These are phyloP conservation scores for Capsicum rhomboideum DNA, from an alignment of 257 asterid species.

Conservation along the genomic window DNA sequence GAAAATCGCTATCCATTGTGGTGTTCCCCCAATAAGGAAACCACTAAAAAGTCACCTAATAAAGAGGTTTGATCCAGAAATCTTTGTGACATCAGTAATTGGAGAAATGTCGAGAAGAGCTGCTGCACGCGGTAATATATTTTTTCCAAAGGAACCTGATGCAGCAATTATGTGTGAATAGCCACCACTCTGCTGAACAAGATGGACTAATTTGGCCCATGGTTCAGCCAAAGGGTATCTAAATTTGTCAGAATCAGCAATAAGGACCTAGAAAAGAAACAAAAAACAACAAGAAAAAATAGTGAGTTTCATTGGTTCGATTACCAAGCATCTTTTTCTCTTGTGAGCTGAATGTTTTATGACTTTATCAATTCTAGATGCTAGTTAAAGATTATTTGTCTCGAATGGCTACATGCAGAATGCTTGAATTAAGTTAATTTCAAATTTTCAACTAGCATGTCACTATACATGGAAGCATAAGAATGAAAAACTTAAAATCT, in stretches of 20 bases:
- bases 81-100: slow-evolving; percentile 69
- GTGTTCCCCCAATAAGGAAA: not conserved
- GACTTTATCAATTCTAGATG: not conserved
- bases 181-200: slow-evolving; percentile 65
- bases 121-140: slow-evolving; percentile 92
- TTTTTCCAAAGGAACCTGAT: slow-evolving; percentile 92
- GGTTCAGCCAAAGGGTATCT: slow-evolving; percentile 75
- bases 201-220: slow-evolving; percentile 78
- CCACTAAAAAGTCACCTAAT: slow-evolving; percentile 50
- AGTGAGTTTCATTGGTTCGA: not conserved
- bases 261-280: slow-evolving; percentile 51
- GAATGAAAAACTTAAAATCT: not conserved
- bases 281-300: not conserved
- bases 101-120: slow-evolving; percentile 96
- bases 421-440: not conserved
- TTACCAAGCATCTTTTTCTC: not conserved
- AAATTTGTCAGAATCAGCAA: slow-evolving; percentile 85
- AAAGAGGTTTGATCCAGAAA: slow-evolving; percentile 57
- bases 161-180: slow-evolving; percentile 77
- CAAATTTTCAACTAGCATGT: not conserved
- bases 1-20: not conserved
- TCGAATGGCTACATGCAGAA: not conserved
- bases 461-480: not conserved
- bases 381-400: not conserved
- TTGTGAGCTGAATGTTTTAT: not conserved